Base-by-base conservation (phyloP, 257 asterid species). In the Nicotiana noctiflora region DNA sequence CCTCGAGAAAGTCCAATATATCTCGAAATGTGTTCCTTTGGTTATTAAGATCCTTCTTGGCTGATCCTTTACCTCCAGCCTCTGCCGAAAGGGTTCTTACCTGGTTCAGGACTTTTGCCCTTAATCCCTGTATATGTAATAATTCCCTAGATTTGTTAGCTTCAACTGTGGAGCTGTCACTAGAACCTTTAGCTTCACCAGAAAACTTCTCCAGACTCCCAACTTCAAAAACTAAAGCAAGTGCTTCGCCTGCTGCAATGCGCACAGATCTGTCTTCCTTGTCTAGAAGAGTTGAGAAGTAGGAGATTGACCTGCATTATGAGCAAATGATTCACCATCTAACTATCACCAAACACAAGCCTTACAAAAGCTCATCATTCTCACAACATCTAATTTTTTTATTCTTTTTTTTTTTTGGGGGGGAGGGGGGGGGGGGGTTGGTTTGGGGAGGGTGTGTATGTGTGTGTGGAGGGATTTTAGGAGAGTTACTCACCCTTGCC, bases 161-260 rank as follows among this genome's bases (percentile, higher is more conserved):
- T 62, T 90, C 94, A 80, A 60, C 88, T 18, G 2, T 80, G 46
- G 94, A 81, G 86, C 84, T 77, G 67, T 90, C 98, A 80, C 86
- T 27, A 78, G 94, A 84, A 76, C 68, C 89, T 83, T 85, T 93
- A 62, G 84, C 23, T 80, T 89, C 97, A 68, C 87, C 89, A 72
- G 86, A 87, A 84, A 94, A 92, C 76, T 94, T 94, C 74, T 94
- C 99, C 81, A 96, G 84, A 88, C 89, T 90, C 60, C 97, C 98
- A 2, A 85, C 68, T 89, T 96, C 99, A 82, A 92, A 92, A 49
- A 94, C 89, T 83, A 94, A 80, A 64, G 98, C 98, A 82, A 96
- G 96, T 52, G 96, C 94, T 90, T 96, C 99, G 60, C 99, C 99
- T 80, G 96, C 97, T 57, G 94, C 97, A 72, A 96, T 94, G 76